A percentile compares a stretch with the other conserved stretches of the same genome.
Conservation (phyloP, 768 basidiomycete species). For the Gloeostereum incarnatum region DNA sequence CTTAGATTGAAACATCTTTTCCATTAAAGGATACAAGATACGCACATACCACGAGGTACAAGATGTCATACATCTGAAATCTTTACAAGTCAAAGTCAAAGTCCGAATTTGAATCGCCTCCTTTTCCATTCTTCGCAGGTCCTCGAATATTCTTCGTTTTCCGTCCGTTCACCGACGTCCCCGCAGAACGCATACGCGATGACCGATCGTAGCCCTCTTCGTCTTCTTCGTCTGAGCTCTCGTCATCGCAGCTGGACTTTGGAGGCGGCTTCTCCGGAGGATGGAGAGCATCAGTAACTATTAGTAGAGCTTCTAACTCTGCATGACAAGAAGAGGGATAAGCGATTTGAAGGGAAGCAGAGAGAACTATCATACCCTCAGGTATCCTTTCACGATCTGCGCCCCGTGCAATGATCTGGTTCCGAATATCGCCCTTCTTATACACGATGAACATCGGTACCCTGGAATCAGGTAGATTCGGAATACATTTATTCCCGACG, state of each 20-base stretch:
- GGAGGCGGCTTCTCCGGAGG: constrained; percentile 39
- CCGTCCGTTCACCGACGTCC: constrained; percentile 44
- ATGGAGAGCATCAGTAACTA: constrained; percentile 59
- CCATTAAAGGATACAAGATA: too few relatives aligned
- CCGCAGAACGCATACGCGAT: constrained; percentile 46
- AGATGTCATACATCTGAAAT: too few relatives aligned
- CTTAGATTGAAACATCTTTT: too few relatives aligned
- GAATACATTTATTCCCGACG: constrained; percentile 89
- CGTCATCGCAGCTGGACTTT: constrained; percentile 17
- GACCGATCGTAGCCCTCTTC: constrained; percentile 42
- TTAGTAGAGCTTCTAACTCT: constrained; percentile 67
- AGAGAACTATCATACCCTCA: constrained; percentile 48
- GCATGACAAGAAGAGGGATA: too few relatives aligned
- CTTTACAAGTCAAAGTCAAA: constrained; percentile 75
- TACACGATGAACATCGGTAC: constrained; percentile 92
- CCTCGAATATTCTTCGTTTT: constrained; percentile 51
- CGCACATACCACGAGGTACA: too few relatives aligned
- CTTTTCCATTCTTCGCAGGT: too few relatives aligned
- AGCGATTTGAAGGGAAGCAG: constrained; percentile 3
- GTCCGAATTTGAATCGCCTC: constrained; percentile 61
- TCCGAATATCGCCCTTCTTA: constrained; percentile 82
- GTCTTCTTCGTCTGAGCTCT: constrained; percentile 35
- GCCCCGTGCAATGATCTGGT: constrained; percentile 81
- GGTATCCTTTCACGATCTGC: constrained; percentile 66
- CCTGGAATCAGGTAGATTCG: constrained; percentile 87